These are phyloP conservation scores for Phytophthora sojae DNA, from an alignment of 352 stramenopile genomes.

Conservation along the genomic window DNA sequence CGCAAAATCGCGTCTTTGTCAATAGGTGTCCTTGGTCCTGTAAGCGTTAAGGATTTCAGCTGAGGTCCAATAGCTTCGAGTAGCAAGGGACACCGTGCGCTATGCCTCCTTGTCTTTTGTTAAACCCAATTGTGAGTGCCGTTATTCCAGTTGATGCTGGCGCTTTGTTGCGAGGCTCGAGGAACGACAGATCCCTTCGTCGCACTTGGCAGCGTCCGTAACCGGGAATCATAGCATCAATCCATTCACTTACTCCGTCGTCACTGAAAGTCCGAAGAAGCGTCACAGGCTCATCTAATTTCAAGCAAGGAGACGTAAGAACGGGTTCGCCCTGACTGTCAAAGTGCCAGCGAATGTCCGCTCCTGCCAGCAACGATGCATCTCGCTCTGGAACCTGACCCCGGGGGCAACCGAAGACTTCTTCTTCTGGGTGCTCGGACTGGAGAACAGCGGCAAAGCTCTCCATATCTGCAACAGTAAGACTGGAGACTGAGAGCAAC, in stretches of 20 bases:
- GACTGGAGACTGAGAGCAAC: not conserved
- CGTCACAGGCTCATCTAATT: no score
- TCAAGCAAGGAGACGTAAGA: no score
- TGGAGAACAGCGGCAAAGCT: no score
- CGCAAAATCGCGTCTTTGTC: not conserved
- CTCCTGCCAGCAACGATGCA: not conserved
- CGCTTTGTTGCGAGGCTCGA: not conserved
- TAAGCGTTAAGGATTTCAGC: not conserved
- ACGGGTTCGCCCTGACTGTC: no score
- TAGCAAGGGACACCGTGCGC: not conserved
- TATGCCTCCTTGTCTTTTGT: not conserved
- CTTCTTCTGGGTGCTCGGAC: no score
- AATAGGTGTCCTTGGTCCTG: not conserved
- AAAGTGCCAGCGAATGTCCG: no score
- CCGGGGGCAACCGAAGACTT: no score
- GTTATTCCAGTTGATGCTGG: not conserved
- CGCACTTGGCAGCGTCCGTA: not conserved
- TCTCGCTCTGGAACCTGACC: not conserved
- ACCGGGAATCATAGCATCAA: not conserved
- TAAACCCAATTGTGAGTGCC: not conserved
- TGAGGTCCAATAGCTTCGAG: not conserved
- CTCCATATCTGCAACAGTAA: no score
- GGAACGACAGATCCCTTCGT: not conserved
- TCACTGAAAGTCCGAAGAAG: no score
- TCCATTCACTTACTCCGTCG: no score